A percentile compares a stretch with the other conserved stretches of the same genome.
phyloP scores from a whole-genome alignment of 495 filamentous ascomycete genomes.

The Wilcoxina mikolae region DNA sequence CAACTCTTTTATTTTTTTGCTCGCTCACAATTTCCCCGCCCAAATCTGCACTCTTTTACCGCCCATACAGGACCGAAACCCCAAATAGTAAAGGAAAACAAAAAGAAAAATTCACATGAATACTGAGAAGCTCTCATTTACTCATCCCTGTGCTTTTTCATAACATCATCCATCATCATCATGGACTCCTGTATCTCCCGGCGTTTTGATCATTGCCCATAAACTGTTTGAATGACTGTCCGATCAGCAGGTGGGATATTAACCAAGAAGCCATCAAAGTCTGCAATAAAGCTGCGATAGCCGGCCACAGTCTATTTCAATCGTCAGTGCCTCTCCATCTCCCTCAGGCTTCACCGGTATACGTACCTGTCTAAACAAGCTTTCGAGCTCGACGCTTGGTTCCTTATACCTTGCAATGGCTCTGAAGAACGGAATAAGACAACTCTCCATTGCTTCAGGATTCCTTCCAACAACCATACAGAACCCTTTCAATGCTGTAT shows the following conservation, averaged over 20 bases:
- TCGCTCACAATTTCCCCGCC: neutral
- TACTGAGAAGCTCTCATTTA: neutral
- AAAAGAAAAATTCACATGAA: neutral
- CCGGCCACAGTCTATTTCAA: conserved; percentile 52
- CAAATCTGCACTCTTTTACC: too few species aligned
- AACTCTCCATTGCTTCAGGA: conserved; percentile 80
- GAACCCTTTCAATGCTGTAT: conserved; percentile 82
- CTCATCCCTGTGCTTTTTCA: conserved; percentile 1
- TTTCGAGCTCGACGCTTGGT: conserved; percentile 29
- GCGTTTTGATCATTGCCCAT: conserved; percentile 1
- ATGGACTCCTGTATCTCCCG: too few species aligned
- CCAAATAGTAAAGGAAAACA: neutral
- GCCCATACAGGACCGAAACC: too few species aligned
- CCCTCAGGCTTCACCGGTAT: neutral
- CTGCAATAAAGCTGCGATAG: conserved; percentile 72
- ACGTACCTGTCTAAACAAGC: conserved; percentile 38
- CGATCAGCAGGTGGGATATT: conserved; percentile 50
- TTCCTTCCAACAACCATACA: conserved; percentile 70
- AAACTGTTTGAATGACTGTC: conserved; percentile 29
- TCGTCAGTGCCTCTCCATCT: conserved; percentile 29
- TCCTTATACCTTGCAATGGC: conserved; percentile 66
- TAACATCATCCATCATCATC: too few species aligned
- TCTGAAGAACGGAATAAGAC: conserved; percentile 66
- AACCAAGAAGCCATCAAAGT: conserved; percentile 64
- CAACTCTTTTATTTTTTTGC: conserved; percentile 1